Conservation (phyloP, 805 yeast species). For the Ogataea nitratoaversa region DNA sequence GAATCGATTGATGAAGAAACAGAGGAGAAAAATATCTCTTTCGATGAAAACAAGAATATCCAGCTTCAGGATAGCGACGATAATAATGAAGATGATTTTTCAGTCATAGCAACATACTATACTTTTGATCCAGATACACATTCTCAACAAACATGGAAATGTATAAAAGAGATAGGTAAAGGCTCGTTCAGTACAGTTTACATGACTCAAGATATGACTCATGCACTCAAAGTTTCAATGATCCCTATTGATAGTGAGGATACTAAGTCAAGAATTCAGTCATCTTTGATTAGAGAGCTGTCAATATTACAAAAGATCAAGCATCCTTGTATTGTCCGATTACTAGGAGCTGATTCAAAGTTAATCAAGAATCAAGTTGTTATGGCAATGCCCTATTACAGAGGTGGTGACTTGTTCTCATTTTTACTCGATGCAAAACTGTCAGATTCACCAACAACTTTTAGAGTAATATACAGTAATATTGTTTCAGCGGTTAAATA, state of each 20-base stretch:
- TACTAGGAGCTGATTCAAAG: conserved; percentile 47
- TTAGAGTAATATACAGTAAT: conserved; percentile 67
- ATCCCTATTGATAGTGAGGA: conserved; percentile 35
- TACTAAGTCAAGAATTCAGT: conserved; percentile 50
- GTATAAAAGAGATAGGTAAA: conserved; percentile 46
- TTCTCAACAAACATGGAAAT: conserved; percentile 30
- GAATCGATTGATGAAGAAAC: conserved; percentile 3
- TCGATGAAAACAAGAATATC: too few relatives aligned
- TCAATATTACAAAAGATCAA: conserved; percentile 51
- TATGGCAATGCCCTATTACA: conserved; percentile 70
- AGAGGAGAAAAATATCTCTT: too few relatives aligned
- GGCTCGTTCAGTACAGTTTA: conserved; percentile 71
- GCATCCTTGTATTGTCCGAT: conserved; percentile 68
- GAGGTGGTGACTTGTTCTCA: conserved; percentile 82
- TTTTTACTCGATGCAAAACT: conserved; percentile 45
- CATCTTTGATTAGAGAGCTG: conserved; percentile 68
- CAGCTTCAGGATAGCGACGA: too few relatives aligned
- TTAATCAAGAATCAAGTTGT: conserved; percentile 24
- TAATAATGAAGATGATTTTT: background rate
- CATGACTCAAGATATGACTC: conserved; percentile 35
- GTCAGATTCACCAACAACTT: conserved; percentile 36
- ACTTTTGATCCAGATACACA: conserved; percentile 13
- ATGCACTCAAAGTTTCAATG: conserved; percentile 67
- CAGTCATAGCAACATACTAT: conserved; percentile 5
- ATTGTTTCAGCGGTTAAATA: conserved; percentile 64